Evolutionary conservation across 2,329 filamentous ascomycete genomes (phyloP).

Genomic region (Aspergillus pseudoglaucus): DNA sequence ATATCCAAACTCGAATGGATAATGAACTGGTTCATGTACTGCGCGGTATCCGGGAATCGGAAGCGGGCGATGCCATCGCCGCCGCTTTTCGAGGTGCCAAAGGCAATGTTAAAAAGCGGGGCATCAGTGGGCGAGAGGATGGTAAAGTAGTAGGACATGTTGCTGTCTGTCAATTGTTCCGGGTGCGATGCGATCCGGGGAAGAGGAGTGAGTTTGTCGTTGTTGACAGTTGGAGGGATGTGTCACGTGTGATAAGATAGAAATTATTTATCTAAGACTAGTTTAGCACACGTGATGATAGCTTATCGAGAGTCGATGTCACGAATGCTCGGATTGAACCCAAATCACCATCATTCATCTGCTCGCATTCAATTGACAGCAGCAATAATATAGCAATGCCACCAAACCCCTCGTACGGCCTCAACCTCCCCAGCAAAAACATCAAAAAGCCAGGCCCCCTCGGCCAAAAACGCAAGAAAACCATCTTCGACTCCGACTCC

Average conservation of each 20-base stretch:
- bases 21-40: constrained; percentile 96
- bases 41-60: constrained; percentile 78
- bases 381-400: constrained; percentile 11
- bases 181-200: too few relatives aligned
- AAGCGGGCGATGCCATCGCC: constrained; percentile 89
- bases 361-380: background rate
- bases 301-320: background rate
- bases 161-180: constrained; percentile 12
- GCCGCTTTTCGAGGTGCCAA: constrained; percentile 92
- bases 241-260: too few relatives aligned
- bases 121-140: constrained; percentile 95
- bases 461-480: constrained; percentile 43
- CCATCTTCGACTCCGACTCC: constrained; percentile 40
- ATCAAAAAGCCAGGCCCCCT: constrained; percentile 24
- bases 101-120: constrained; percentile 93
- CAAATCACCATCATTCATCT: background rate
- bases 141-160: constrained; percentile 97
- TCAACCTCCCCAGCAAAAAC: constrained; percentile 38
- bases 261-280: background rate
- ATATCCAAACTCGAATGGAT: constrained; percentile 91
- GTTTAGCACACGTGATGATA: background rate
- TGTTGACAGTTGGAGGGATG: too few relatives aligned
- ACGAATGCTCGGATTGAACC: background rate
- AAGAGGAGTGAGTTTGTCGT: too few relatives aligned
- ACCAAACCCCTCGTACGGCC: constrained; percentile 35